phyloP scores from a whole-genome alignment of 164 flowering plant genomes.

The Aristolochia californica region DNA sequence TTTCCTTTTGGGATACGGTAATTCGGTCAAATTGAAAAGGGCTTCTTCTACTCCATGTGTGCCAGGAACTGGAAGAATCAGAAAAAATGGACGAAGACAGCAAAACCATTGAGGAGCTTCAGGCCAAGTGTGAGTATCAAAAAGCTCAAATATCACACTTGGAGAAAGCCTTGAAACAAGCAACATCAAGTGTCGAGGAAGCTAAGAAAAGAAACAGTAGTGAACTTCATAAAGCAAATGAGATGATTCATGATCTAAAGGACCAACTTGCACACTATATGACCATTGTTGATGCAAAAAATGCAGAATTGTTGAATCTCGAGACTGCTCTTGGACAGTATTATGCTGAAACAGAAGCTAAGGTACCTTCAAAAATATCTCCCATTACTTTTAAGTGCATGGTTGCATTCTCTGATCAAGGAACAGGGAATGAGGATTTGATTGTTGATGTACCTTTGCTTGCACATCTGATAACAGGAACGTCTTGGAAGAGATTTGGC shows the following conservation, averaged over 20 bases:
- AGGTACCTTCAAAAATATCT: constrained; percentile 38
- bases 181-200: constrained; percentile 58
- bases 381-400: too few relatives aligned
- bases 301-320: constrained; percentile 80
- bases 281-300: constrained; percentile 61
- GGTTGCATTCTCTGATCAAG: background rate
- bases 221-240: constrained; percentile 65
- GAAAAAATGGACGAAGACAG: constrained; percentile 98
- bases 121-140: constrained; percentile 49
- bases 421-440: background rate
- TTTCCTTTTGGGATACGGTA: constrained; percentile 9
- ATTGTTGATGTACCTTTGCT: background rate
- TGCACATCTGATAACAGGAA: constrained; percentile 34
- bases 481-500: constrained; percentile 57
- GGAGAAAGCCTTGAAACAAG: constrained; percentile 73
- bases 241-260: constrained; percentile 58
- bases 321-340: constrained; percentile 99
- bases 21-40: constrained; percentile 20
- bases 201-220: constrained; percentile 26
- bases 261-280: constrained; percentile 46
- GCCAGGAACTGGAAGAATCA: constrained; percentile 90
- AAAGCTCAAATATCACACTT: constrained; percentile 57
- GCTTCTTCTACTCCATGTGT: constrained; percentile 28
- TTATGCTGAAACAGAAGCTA: constrained; percentile 97
- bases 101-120: constrained; percentile 79